Conservation (phyloP, 805 yeast species). For the Kluyveromyces wickerhamii region DNA sequence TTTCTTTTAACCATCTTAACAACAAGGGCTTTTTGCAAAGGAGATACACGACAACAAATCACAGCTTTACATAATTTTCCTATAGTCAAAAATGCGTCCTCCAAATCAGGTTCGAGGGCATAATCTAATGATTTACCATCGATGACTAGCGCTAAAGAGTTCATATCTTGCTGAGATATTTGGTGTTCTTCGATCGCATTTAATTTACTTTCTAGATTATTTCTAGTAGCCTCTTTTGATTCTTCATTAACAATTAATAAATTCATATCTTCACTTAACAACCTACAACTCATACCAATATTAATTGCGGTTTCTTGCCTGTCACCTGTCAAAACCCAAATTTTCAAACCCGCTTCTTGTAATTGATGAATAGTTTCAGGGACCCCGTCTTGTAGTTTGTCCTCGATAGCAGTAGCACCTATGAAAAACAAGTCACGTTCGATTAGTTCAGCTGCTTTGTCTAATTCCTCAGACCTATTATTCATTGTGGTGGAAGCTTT, state of each 20-base stretch:
- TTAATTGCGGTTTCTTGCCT: constrained; percentile 98
- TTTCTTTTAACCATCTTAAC: constrained; percentile 88
- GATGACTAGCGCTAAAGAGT: constrained; percentile 80
- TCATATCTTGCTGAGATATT: constrained; percentile 57
- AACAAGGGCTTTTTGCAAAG: constrained; percentile 91
- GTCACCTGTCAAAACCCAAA: constrained; percentile 98
- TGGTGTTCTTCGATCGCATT: constrained; percentile 64
- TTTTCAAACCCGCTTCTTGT: constrained; percentile 93
- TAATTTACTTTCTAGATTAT: constrained; percentile 66
- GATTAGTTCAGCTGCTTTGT: constrained; percentile 81
- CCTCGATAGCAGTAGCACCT: constrained; percentile 99
- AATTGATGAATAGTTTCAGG: constrained; percentile 94
- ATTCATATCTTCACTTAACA: constrained; percentile 93
- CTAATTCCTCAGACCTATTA: constrained; percentile 67
- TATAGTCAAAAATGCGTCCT: constrained; percentile 66
- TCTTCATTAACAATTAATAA: constrained; percentile 84
- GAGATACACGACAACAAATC: constrained; percentile 96
- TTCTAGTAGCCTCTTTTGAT: constrained; percentile 62
- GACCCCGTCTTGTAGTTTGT: constrained; percentile 94
- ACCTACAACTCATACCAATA: constrained; percentile 96
- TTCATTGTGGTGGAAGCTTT: constrained; percentile 78
- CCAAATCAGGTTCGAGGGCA: constrained; percentile 78
- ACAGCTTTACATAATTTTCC: constrained; percentile 91
- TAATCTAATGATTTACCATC: constrained; percentile 88
- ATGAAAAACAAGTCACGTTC: constrained; percentile 71